Base-by-base conservation (phyloP, 306 rosid genomes). In the Vigna mungo region DNA sequence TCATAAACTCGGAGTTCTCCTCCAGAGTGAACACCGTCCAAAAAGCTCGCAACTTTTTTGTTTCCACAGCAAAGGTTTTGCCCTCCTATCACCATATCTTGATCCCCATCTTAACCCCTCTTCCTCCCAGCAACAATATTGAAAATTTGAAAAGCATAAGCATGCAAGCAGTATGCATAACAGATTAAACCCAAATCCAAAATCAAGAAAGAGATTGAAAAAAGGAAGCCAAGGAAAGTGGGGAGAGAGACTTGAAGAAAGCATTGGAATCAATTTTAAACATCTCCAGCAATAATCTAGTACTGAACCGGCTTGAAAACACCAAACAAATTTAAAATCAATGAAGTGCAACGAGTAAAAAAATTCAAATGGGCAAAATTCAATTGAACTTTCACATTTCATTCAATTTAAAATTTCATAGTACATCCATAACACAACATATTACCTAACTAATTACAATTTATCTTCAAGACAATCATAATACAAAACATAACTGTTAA, bases 1-100 rank as follows among this genome's bases (percentile, higher is more conserved):
- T 54, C 23, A 55, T 55, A 46, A 78, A 68, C 37, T 27, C 55
- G 8, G 44, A 23, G 27, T 21, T 69, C 71, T 17, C 69, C 32
- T 20, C 23, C 12, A 27, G 54, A 25, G 14, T 46, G 55, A 34
- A 46, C 76, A 25, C 27, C 11, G 25, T 15, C 20, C 9, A 68
- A 68, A 25, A 69, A 14, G 9, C 27, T 48, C 32, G 20, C 6
- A 8, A 15, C 12, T 0, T 52, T 43, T 43, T 41, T 41, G 12
- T 10, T 61, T 30, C 41, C 11, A 47, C n/a, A 47, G 52, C 36
- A 49, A 21, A 71, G 12, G 65, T 17, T 23, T 14, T n/a, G n/a
- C 23, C 39, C 36, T 37, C 27, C 36, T 2, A 30, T 27, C 46
- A 37, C 11, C 18, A 3, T 34, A 71, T 52, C 34, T 3, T 23